Evolutionary conservation across 2,329 filamentous ascomycete genomes (phyloP).

Genomic region (Didymella lethalis): DNA sequence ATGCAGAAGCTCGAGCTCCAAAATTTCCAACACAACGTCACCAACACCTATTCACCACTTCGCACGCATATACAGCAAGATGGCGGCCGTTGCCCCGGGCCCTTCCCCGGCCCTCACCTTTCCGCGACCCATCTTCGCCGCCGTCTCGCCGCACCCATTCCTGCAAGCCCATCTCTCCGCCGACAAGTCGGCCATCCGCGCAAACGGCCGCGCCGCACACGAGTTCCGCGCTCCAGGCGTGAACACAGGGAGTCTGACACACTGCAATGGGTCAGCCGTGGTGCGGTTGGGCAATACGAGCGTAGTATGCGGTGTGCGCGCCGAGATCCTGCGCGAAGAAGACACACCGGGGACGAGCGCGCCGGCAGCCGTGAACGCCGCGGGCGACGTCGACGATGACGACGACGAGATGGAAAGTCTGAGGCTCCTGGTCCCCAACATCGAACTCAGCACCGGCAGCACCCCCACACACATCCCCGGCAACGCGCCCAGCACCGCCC

Average conservation of each 20-base stretch:
- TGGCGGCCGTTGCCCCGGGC: constrained; percentile 33
- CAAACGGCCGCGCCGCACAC: constrained; percentile 78
- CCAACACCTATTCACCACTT: constrained; percentile 2
- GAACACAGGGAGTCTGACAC: constrained; percentile 83
- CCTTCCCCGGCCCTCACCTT: constrained; percentile 55
- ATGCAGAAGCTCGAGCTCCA: constrained; percentile 33
- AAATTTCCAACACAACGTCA: constrained; percentile 34
- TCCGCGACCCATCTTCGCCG: constrained; percentile 79
- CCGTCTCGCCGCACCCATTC: constrained; percentile 87
- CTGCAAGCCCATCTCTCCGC: constrained; percentile 87
- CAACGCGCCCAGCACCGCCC: constrained; percentile 77
- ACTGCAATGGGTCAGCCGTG: constrained; percentile 88
- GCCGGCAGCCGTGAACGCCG: constrained; percentile 17
- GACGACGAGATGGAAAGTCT: constrained; percentile 56
- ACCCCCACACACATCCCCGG: constrained; percentile 86
- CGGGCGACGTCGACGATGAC: constrained; percentile 23
- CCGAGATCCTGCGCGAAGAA: constrained; percentile 78
- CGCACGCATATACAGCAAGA: constrained; percentile 19
- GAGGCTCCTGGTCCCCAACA: constrained; percentile 87
- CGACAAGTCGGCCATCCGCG: constrained; percentile 68
- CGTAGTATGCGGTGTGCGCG: constrained; percentile 91
- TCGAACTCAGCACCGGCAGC: constrained; percentile 90
- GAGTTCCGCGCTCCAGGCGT: constrained; percentile 76
- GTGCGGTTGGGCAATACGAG: constrained; percentile 89
- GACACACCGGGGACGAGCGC: constrained; percentile 72